Percentiles rank a stretch among this genome's conserved stretches.
These are phyloP conservation scores for Rhodomyrtus tomentosa DNA, from an alignment of 345 rosid genomes.

Conservation along the genomic window DNA sequence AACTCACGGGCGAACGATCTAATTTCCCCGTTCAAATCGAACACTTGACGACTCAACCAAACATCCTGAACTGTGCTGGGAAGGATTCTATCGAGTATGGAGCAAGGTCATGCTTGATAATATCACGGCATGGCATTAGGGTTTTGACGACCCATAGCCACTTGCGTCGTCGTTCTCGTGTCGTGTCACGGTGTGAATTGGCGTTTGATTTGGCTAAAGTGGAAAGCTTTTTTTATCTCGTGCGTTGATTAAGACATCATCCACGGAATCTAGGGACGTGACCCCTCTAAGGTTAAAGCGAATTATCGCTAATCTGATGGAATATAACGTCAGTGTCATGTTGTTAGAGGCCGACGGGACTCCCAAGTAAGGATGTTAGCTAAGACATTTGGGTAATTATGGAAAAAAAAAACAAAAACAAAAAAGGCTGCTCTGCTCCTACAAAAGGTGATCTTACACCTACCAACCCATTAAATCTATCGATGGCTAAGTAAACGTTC, in stretches of 20 bases:
- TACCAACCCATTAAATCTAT: background rate
- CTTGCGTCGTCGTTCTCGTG: background rate
- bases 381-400: background rate
- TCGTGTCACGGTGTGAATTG: background rate
- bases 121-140: background rate
- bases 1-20: fast-evolving
- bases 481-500: background rate
- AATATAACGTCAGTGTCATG: background rate
- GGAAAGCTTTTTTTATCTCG: background rate
- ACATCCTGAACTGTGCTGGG: fast-evolving
- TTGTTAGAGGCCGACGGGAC: background rate
- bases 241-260: background rate
- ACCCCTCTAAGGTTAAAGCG: background rate
- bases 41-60: background rate
- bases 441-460: background rate
- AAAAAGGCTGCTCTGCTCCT: background rate
- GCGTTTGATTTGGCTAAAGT: background rate
- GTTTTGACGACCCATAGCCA: background rate
- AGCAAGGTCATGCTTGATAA: background rate
- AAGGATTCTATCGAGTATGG: background rate
- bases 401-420: no score
- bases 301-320: background rate
- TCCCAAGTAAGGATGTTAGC: background rate
- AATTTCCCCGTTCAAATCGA: background rate
- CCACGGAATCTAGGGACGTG: background rate